Evolutionary conservation across 805 yeast genomes (phyloP), one percentile per base, ranked within the genome.

Genomic region (Candida patagonica): DNA sequence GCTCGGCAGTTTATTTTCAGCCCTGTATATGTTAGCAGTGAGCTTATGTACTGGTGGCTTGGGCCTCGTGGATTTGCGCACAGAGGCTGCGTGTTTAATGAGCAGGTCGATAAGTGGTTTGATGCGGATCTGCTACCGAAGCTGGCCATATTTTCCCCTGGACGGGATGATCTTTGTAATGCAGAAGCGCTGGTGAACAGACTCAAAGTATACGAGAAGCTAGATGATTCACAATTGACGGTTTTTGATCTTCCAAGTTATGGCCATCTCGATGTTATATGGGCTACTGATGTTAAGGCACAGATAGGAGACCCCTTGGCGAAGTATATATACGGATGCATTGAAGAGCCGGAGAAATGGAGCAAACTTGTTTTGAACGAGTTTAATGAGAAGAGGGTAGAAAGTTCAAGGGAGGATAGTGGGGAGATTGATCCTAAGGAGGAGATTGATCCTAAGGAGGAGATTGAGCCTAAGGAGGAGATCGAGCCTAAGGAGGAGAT

Each of bases 11-110:
- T 89, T 47, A 60, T 88, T 5, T 88, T 86, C 56, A 80, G 94
- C 2, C 95, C 95, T 0, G 84, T 82, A 4, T 82, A 74, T 56
- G 80, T 88, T 12, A 79, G 94, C 20, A 70, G 86, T 1, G 75
- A 77, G 47, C 65, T 84, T 42, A 87, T 89, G 95, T 70, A 75
- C 34, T 92, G 97, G 96, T 89, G 97, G 97, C 64, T 87, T 16
- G 76, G 77, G 31, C 19, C 33, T 17, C 62, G 59, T 41, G 67
- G 80, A 48, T 61, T 74, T 60, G 72, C 72, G 32, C 67, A 65
- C 45, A 60, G 70, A 6, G 65, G 74, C 38, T 64, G 71, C 60
- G 75, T 26, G 67, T 77, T 47, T 69, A 81, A 50, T 71, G 78
- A 9, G 69, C 66, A 47, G 61, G 71, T 21, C 53, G 63, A 40